phyloP scores from a whole-genome alignment of 2,329 filamentous ascomycete genomes.

The Ophiocordyceps camponoti-saundersi region DNA sequence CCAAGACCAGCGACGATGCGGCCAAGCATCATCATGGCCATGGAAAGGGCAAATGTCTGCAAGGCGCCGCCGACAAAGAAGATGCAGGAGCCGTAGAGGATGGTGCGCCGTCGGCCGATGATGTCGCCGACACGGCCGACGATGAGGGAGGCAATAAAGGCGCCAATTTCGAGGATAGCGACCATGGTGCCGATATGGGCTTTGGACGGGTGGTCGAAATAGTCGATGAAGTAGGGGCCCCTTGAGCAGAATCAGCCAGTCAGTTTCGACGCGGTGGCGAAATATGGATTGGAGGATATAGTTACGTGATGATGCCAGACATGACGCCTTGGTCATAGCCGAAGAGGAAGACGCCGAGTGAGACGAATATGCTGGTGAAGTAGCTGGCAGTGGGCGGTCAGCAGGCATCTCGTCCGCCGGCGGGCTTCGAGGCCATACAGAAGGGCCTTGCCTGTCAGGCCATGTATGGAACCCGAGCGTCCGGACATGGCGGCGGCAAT shows the following conservation, averaged over 20 bases:
- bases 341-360: conserved; percentile 73
- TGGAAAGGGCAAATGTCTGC: conserved; percentile 65
- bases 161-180: conserved; percentile 86
- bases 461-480: conserved; percentile 61
- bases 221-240: conserved; percentile 73
- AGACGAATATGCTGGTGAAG: conserved; percentile 86
- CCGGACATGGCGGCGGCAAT: conserved; percentile 77
- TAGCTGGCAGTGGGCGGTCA: conserved; percentile 38
- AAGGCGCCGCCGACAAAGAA: conserved; percentile 74
- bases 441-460: conserved; percentile 87
- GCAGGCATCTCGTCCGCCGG: conserved; percentile 1
- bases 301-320: conserved; percentile 53
- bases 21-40: conserved; percentile 78
- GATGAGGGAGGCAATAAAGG: conserved; percentile 72
- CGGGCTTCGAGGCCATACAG: conserved; percentile 38
- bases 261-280: neutral
- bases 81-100: conserved; percentile 81
- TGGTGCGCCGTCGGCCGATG: conserved; percentile 76
- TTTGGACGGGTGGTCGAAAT: conserved; percentile 76
- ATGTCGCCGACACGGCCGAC: conserved; percentile 85
- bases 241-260: conserved; percentile 25
- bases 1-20: conserved; percentile 73
- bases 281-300: neutral
- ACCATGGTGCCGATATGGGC: conserved; percentile 94
- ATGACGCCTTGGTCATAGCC: conserved; percentile 85